Percentiles rank a stretch among this genome's conserved stretches.
Conservation (phyloP, 164 flowering plant species). For the Magnolia changhungtana region DNA sequence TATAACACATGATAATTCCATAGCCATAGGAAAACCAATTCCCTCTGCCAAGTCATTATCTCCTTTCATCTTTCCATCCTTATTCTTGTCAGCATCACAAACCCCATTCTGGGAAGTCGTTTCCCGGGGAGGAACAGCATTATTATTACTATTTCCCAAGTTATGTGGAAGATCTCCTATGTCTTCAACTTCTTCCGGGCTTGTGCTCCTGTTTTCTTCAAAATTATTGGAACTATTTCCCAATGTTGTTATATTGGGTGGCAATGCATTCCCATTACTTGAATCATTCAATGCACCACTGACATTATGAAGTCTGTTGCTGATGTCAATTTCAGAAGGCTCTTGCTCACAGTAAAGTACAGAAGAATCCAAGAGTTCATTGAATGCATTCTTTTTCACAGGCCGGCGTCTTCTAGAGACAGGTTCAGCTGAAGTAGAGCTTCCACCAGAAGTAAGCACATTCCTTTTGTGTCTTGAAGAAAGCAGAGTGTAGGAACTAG, state of each 20-base stretch:
- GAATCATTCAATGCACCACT: not conserved
- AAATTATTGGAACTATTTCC: slow-evolving; percentile 7
- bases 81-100: slow-evolving; percentile 22
- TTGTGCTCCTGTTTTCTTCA: slow-evolving; percentile 10
- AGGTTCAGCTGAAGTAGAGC: slow-evolving; percentile 27
- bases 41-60: slow-evolving; percentile 13
- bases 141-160: slow-evolving; percentile 13
- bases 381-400: slow-evolving; percentile 35
- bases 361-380: slow-evolving; percentile 18
- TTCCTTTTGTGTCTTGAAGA: slow-evolving; percentile 27
- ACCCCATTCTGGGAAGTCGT: slow-evolving; percentile 15
- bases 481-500: slow-evolving; percentile 13
- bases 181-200: slow-evolving; percentile 24
- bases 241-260: slow-evolving; percentile 10
- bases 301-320: not conserved
- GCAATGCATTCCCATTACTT: slow-evolving; percentile 8
- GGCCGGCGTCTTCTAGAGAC: slow-evolving; percentile 45
- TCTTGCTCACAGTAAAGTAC: slow-evolving; percentile 31
- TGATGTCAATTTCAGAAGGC: slow-evolving; percentile 4
- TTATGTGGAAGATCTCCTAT: slow-evolving; percentile 15
- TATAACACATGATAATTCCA: slow-evolving; percentile 79
- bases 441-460: slow-evolving; percentile 9
- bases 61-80: slow-evolving; percentile 9
- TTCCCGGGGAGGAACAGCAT: slow-evolving; percentile 11
- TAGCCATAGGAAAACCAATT: slow-evolving; percentile 26